These are phyloP conservation scores for Cyberlindnera japonica DNA, from an alignment of 805 yeast genomes.

Conservation along the genomic window DNA sequence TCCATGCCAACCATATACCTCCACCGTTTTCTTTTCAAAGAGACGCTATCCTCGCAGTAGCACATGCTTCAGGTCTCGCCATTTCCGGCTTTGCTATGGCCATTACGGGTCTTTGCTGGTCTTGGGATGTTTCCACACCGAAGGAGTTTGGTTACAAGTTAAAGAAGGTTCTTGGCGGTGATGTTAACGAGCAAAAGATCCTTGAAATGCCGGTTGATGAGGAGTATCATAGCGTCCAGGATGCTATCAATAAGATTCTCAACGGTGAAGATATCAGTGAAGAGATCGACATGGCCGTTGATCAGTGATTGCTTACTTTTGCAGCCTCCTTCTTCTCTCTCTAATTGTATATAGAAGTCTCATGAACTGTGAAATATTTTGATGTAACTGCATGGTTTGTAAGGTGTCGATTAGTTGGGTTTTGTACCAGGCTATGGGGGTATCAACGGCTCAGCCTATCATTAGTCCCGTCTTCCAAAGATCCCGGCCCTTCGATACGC, in stretches of 20 bases:
- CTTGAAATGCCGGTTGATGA: slow-evolving; percentile 50
- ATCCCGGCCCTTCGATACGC: too few species aligned
- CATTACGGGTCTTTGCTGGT: slow-evolving; percentile 75
- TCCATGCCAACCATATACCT: slow-evolving; percentile 82
- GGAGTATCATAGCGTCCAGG: slow-evolving; percentile 55
- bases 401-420: too few species aligned
- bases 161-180: slow-evolving; percentile 66
- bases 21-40: slow-evolving; percentile 77
- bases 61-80: slow-evolving; percentile 75
- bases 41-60: slow-evolving; percentile 84
- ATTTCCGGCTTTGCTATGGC: slow-evolving; percentile 69
- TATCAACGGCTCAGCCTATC: too few species aligned
- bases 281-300: slow-evolving; percentile 9
- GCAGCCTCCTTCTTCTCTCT: too few species aligned
- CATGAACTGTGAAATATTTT: too few species aligned
- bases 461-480: too few species aligned
- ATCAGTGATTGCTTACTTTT: too few species aligned
- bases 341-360: too few species aligned
- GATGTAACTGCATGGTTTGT: too few species aligned
- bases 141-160: slow-evolving; percentile 70
- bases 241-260: slow-evolving; percentile 47
- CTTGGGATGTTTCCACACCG: slow-evolving; percentile 63
- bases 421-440: too few species aligned
- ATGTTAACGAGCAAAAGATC: slow-evolving; percentile 46
- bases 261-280: slow-evolving; percentile 36